Evolutionary conservation across 2,329 filamentous ascomycete species (phyloP), one percentile per base, ranked within the genome.

Genomic region (Dichotomopilus funicola): DNA sequence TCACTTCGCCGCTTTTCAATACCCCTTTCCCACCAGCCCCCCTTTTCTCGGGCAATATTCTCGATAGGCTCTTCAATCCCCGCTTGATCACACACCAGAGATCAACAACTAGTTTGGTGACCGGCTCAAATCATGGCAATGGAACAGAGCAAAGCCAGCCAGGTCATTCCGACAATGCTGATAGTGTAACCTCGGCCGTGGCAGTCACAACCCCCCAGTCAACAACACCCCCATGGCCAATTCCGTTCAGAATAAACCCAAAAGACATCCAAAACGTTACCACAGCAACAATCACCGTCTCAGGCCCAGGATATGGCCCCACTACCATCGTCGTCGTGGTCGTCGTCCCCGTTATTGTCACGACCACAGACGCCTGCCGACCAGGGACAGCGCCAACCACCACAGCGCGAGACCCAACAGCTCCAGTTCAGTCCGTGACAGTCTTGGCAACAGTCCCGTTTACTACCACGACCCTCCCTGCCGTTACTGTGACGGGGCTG

Each of bases 1-100:
- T 55, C 47, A 42, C 33, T 27, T 45, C 47, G 35, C 53, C 53
- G 6, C 47, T 46, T 1, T 55, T 50, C 27, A 50, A 55, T 13
- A 55, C 53, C 41, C 53, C 53, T 8, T 46, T 50, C 5, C 12
- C 47, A 4, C 27, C 53, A 31, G 35, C 47, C 6, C 47, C 47
- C 5, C n/a, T 10, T 5, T 5, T 13, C 33, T 33, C 38, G 35
- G 36, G 47, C 4, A 36, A 10, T n/a, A n/a, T 46, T n/a, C 47
- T 50, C 27, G 41, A n/a, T 27, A 12, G 27, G 4, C 2, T 41
- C n/a, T 9, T 36, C 11, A 27, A 27, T 27, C 19, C 19, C 19
- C 7, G 13, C 12, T 5, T 33, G 12, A 19, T 27, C 4, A 2
- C 12, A 11, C 7, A 8, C 47, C 13, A 3, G 5, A n/a, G n/a